phyloP scores from a whole-genome alignment of 163 green algal genomes.

The Volvox carteri region DNA sequence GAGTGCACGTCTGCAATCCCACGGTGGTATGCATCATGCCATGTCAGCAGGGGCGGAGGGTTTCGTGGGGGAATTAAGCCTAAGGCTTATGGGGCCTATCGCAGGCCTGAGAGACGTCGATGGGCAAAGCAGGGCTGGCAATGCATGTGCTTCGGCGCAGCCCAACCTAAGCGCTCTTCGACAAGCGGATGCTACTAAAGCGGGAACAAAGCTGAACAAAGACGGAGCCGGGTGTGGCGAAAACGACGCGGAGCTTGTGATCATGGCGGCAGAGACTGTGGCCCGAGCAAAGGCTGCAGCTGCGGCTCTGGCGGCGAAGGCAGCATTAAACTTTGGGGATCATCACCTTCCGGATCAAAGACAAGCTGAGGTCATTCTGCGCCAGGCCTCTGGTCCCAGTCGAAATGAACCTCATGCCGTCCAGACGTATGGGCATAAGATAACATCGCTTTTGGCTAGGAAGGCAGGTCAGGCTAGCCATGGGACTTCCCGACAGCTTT shows the following conservation, averaged over 20 bases:
- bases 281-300: conserved; percentile 37
- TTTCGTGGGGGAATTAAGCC: not conserved
- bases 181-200: not conserved
- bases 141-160: not conserved
- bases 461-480: not conserved
- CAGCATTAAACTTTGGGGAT: not conserved
- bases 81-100: not conserved
- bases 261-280: conserved; percentile 36
- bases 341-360: not conserved
- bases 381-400: not conserved
- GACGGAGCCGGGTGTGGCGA: not conserved
- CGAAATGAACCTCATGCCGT: not conserved
- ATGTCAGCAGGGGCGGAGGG: not conserved
- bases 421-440: not conserved
- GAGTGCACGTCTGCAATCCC: not conserved
- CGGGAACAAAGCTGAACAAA: not conserved
- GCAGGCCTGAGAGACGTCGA: not conserved
- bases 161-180: not conserved
- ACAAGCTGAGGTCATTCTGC: not conserved
- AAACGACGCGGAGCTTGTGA: conserved; percentile 34
- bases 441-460: not conserved
- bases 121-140: not conserved
- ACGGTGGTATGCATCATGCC: not conserved
- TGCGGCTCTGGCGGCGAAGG: conserved; percentile 10
- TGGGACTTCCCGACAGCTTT: not conserved